phyloP scores from a whole-genome alignment of 345 rosid species.

The Excoecaria agallocha region DNA sequence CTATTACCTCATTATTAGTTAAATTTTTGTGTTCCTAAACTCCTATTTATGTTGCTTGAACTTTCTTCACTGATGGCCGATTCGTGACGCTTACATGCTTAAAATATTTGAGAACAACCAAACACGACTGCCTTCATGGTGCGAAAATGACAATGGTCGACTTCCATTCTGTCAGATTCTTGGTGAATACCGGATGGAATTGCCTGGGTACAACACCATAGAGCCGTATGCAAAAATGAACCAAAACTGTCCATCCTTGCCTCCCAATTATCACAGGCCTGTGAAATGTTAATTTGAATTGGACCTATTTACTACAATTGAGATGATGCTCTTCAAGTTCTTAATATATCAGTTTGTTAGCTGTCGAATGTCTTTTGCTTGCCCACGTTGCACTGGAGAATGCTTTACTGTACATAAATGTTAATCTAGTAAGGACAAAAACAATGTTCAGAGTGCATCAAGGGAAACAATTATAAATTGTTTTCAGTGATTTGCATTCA shows the following conservation, averaged over 20 bases:
- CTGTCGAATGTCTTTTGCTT: background rate
- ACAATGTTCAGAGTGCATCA: background rate
- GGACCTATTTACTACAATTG: constrained; percentile 9
- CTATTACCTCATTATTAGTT: background rate
- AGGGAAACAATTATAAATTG: background rate
- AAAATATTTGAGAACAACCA: constrained; percentile 66
- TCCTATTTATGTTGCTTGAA: background rate
- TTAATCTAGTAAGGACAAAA: background rate
- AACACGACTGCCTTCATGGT: constrained; percentile 81
- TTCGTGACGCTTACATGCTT: constrained; percentile 89
- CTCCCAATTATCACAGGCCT: constrained; percentile 84
- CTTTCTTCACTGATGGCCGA: constrained; percentile 33
- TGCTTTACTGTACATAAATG: constrained; percentile 18
- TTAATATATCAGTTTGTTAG: background rate
- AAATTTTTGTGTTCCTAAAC: background rate
- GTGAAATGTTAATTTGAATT: constrained; percentile 42
- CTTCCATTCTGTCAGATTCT: constrained; percentile 81
- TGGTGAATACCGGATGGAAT: constrained; percentile 85
- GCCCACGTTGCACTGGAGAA: background rate
- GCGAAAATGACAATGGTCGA: constrained; percentile 49
- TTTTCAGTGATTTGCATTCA: background rate
- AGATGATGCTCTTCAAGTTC: background rate
- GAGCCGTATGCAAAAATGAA: constrained; percentile 88
- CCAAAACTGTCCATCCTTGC: constrained; percentile 90
- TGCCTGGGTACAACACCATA: constrained; percentile 72